Evolutionary conservation across 2,329 filamentous ascomycete species (phyloP).

Genomic region (Ophiostoma himal-ulmi): DNA sequence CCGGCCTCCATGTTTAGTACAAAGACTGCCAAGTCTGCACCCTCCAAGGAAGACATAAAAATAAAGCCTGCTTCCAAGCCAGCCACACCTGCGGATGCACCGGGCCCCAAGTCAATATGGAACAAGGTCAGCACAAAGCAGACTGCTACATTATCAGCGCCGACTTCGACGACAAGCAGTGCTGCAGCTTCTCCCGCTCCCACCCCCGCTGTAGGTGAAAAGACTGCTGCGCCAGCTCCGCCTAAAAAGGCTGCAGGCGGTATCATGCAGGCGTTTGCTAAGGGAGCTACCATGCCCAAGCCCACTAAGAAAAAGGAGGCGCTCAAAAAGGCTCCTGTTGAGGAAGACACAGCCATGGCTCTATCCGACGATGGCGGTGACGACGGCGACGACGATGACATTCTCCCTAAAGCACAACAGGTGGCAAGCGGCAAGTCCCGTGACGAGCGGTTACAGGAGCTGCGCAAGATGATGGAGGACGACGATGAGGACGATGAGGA

Average conservation of each 20-base stretch:
- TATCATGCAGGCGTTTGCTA: conserved; percentile 77
- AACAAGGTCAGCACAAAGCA: conserved; percentile 16
- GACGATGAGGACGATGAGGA: conserved; percentile 51
- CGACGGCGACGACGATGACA: conserved; percentile 48
- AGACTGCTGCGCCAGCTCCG: conserved; percentile 29
- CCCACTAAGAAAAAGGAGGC: conserved; percentile 43
- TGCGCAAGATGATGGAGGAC: conserved; percentile 72
- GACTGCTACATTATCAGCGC: conserved; percentile 15
- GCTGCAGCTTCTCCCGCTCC: background rate
- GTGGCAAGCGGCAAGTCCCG: conserved; percentile 37
- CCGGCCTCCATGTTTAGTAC: conserved; percentile 24
- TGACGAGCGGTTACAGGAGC: conserved; percentile 59
- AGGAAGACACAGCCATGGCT: conserved; percentile 48
- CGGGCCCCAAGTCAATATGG: conserved; percentile 20
- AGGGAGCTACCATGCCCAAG: conserved; percentile 46
- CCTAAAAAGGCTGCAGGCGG: conserved; percentile 35
- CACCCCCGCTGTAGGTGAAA: conserved; percentile 33
- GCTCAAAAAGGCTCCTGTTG: conserved; percentile 37
- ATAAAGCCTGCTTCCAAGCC: conserved; percentile 8
- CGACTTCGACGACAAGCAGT: conserved; percentile 31
- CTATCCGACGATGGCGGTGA: conserved; percentile 41
- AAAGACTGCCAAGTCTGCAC: conserved; percentile 28
- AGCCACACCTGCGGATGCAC: background rate
- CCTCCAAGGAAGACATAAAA: background rate
- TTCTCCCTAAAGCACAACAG: conserved; percentile 38